Evolutionary conservation across 2,329 filamentous ascomycete genomes (phyloP).

Genomic region (Aureobasidium lini): DNA sequence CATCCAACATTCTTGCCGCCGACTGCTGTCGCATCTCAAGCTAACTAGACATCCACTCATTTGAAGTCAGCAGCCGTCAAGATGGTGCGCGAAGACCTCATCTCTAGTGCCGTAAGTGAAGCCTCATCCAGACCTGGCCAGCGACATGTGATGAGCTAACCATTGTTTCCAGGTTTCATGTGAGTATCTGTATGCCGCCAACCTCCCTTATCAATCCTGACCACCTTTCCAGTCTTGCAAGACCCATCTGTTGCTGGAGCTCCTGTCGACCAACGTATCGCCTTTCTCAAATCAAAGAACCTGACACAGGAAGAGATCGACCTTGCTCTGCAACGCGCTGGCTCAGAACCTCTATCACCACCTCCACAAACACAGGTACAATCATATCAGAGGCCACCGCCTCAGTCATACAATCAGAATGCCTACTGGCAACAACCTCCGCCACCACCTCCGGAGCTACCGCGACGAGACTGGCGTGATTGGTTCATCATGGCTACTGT

Average conservation of each 20-base stretch:
- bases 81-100: slow-evolving; percentile 88
- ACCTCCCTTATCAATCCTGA: background rate
- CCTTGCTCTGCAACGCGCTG: slow-evolving; percentile 67
- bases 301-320: slow-evolving; percentile 94
- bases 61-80: slow-evolving; percentile 34
- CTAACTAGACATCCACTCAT: background rate
- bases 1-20: background rate
- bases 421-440: slow-evolving; percentile 46
- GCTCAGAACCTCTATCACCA: slow-evolving; percentile 46
- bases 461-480: slow-evolving; percentile 89
- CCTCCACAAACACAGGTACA: slow-evolving; percentile 35
- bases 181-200: slow-evolving; percentile 23
- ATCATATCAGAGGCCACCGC: slow-evolving; percentile 20
- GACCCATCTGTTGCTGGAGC: slow-evolving; percentile 86
- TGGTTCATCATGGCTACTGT: slow-evolving; percentile 99
- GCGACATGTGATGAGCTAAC: slow-evolving; percentile 19
- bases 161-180: slow-evolving; percentile 41
- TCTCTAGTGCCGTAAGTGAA: slow-evolving; percentile 60
- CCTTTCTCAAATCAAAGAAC: slow-evolving; percentile 94
- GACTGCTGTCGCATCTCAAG: background rate
- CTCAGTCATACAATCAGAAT: slow-evolving; percentile 39
- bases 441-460: slow-evolving; percentile 52
- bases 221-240: slow-evolving; percentile 61
- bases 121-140: background rate
- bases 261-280: slow-evolving; percentile 84